Base-by-base conservation (phyloP, 768 basidiomycete species). In the Rhodocollybia butyracea region DNA sequence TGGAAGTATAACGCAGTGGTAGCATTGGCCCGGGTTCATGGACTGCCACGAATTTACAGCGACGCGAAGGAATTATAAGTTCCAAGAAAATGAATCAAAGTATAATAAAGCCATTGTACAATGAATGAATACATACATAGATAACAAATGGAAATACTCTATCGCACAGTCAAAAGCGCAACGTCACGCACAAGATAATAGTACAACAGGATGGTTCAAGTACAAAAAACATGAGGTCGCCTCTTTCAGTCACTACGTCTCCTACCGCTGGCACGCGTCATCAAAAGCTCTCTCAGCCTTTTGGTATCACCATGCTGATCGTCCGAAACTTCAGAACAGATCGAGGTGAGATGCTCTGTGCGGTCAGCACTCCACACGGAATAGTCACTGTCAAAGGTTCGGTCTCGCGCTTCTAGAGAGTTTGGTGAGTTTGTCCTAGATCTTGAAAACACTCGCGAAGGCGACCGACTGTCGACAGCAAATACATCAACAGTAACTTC, bases 11-110 rank as follows among this genome's bases (percentile, higher is more conserved):
- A n/a, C n/a, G n/a, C n/a, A n/a, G n/a, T n/a, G n/a, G n/a, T n/a
- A n/a, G n/a, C n/a, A n/a, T n/a, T n/a, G n/a, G n/a, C n/a, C n/a
- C n/a, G n/a, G n/a, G n/a, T n/a, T n/a, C n/a, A n/a, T n/a, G n/a
- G n/a, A n/a, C n/a, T n/a, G n/a, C n/a, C n/a, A n/a, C n/a, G n/a
- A n/a, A n/a, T n/a, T n/a, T n/a, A n/a, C n/a, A n/a, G n/a, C n/a
- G n/a, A n/a, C n/a, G n/a, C n/a, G n/a, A n/a, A n/a, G n/a, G n/a
- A n/a, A n/a, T n/a, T 40, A 24, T 50, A 4, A 24, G 22, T 46
- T 12, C 13, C 46, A 48, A 48, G 46, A 48, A 48, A 48, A 48
- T 31, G 34, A 48, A 48, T 48, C 46, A 22, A 48, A 10, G 10
- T 42, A 42, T 21, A 22, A 8, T 42, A 15, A 42, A 11, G 26